Evolutionary conservation across 441 rosid species (phyloP), one percentile per base, ranked within the genome.

Genomic region (Populus hybrid): DNA sequence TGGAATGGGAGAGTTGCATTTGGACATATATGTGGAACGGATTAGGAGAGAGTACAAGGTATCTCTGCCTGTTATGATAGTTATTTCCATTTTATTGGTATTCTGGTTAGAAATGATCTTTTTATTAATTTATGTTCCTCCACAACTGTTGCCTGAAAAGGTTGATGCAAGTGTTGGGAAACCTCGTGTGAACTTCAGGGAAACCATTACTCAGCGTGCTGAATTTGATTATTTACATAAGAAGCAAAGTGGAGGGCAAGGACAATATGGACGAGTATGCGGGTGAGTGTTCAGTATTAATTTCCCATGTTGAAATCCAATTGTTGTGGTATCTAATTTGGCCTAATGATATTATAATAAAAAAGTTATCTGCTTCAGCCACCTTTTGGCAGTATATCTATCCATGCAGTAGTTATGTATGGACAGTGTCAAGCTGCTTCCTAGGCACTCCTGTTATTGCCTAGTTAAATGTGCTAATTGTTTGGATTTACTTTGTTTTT

Each of bases 1-100:
- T 82, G 99, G 99, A 80, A 97, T 97, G 98, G 99, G 99, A 50
- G 98, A 96, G 84, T 86, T 96, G 86, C 99, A 94, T 88, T 83
- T 96, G 85, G 98, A 96, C 80, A 86, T 96, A 46, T 94, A 96
- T 78, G 94, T 94, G 79, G 99, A 97, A 80, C 96, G 98, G 75
- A 97, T 97, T 67, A 87, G 94, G 53, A 90, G 99, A 85, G 98
- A 94, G 77, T 94, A 94, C 83, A 96, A 93, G 98, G 99, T 93
- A 61, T 63, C 75, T 63, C 76, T 40, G 38, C 32, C 75, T 71
- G 38, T 73, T 81, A 70, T 69, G 68, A 32, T 24, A 30, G 6
- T 35, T 50, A 26, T 9, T 34, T 28, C 67, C 28, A 23, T 1
- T 21, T 24, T 9, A 12, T 78, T 28, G 6, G 67, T 64, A 34